A percentile compares a stretch with the other conserved stretches of the same genome.
Evolutionary conservation across 495 filamentous ascomycete genomes (phyloP).

Genomic region (Talaromyces liani): DNA sequence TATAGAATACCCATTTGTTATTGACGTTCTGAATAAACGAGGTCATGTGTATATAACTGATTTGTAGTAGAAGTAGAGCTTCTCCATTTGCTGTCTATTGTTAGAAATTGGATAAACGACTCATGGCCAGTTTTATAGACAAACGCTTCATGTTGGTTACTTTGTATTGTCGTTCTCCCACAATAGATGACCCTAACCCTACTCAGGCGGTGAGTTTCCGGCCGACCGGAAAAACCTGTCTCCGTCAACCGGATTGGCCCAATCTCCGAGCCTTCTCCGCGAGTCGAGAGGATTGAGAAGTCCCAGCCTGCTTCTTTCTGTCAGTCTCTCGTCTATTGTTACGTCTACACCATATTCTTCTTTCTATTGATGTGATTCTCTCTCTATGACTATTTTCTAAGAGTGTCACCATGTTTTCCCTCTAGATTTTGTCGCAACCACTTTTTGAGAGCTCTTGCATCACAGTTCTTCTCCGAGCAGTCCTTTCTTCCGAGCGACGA

Average conservation of each 20-base stretch:
- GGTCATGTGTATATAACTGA: not conserved
- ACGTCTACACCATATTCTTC: not conserved
- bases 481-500: not conserved
- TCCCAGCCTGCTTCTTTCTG: not conserved
- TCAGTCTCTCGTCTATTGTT: not conserved
- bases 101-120: not conserved
- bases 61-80: not conserved
- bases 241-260: not conserved
- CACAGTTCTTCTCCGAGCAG: not conserved
- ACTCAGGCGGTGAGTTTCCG: not conserved
- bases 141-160: not conserved
- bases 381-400: not conserved
- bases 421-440: not conserved
- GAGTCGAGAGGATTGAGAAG: not conserved
- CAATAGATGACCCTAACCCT: not conserved
- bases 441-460: not conserved
- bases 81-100: not conserved
- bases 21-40: not conserved
- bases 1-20: constrained; percentile 8
- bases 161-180: not conserved
- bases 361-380: not conserved
- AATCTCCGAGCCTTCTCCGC: not conserved
- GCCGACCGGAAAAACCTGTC: not conserved
- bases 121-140: too few species aligned
- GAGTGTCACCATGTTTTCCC: not conserved